Percentiles rank a stretch among this genome's conserved stretches.
phyloP scores from a whole-genome alignment of 225 moss, liverwort and hornwort genomes.

The Pseudoscleropodium purum region DNA sequence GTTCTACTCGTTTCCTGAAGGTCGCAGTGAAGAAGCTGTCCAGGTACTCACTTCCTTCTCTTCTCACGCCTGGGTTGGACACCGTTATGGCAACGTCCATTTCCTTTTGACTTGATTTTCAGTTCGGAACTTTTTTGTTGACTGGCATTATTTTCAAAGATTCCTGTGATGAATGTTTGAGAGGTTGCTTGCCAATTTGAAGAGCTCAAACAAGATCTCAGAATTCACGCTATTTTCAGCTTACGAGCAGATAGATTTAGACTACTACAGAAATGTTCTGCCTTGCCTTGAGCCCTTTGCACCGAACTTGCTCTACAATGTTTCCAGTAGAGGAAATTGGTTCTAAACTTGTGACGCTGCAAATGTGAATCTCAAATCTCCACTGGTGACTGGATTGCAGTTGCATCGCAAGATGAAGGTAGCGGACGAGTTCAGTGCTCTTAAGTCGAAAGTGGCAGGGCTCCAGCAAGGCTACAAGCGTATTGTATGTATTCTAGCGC shows the following conservation, averaged over 20 bases:
- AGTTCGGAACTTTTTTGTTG: not conserved
- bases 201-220: not conserved
- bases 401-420: conserved; percentile 62
- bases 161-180: not conserved
- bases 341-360: not conserved
- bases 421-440: conserved; percentile 44
- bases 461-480: conserved; percentile 59
- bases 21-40: conserved; percentile 40
- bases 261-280: not conserved
- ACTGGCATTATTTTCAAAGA: not conserved
- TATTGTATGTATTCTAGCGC: conserved; percentile 37
- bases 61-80: too few species aligned
- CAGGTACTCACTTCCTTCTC: not conserved
- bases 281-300: too few species aligned
- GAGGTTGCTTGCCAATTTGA: too few species aligned
- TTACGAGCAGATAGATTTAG: not conserved
- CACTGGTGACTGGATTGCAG: not conserved
- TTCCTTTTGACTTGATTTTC: not conserved
- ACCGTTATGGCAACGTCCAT: not conserved
- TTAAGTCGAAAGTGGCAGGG: conserved; percentile 48
- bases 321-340: not conserved
- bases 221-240: not conserved
- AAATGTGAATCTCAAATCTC: not conserved
- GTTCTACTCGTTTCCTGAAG: conserved; percentile 42
- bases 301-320: not conserved